Percentiles rank a stretch among this genome's conserved stretches.
These are phyloP conservation scores for Modicella reniformis DNA, from an alignment of 371 early-diverging fungal species.

Conservation along the genomic window DNA sequence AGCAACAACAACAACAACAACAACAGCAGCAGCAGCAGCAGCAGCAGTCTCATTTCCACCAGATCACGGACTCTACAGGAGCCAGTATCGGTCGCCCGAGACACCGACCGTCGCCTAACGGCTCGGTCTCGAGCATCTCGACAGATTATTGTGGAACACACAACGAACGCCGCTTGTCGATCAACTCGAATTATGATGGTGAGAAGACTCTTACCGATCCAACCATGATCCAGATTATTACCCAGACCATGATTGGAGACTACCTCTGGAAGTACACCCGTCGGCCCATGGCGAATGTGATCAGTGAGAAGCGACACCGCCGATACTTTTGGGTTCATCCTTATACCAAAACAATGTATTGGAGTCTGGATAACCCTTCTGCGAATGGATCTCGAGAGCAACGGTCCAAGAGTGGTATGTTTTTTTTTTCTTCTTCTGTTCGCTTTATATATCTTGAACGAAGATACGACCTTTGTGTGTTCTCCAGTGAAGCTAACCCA, in stretches of 20 bases:
- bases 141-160: conserved; percentile 38
- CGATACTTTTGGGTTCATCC: conserved; percentile 88
- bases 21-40: conserved; percentile 15
- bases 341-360: conserved; percentile 80
- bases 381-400: conserved; percentile 59
- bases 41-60: conserved; percentile 35
- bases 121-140: conserved; percentile 51
- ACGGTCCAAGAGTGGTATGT: conserved; percentile 62
- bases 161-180: conserved; percentile 25
- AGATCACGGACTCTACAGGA: conserved; percentile 40
- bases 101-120: conserved; percentile 44
- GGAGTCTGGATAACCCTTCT: conserved; percentile 78
- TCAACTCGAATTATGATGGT: conserved; percentile 37
- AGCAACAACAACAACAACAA: not conserved
- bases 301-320: conserved; percentile 70
- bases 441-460: not conserved
- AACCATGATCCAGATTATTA: conserved; percentile 73
- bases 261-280: conserved; percentile 79
- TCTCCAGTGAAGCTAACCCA: no score
- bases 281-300: conserved; percentile 59
- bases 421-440: not conserved
- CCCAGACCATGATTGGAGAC: conserved; percentile 83
- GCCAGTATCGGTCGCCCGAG: conserved; percentile 34
- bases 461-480: not conserved
- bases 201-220: conserved; percentile 59